Evolutionary conservation across 2,329 filamentous ascomycete species (phyloP).

Genomic region (Epichloe uncinata): DNA sequence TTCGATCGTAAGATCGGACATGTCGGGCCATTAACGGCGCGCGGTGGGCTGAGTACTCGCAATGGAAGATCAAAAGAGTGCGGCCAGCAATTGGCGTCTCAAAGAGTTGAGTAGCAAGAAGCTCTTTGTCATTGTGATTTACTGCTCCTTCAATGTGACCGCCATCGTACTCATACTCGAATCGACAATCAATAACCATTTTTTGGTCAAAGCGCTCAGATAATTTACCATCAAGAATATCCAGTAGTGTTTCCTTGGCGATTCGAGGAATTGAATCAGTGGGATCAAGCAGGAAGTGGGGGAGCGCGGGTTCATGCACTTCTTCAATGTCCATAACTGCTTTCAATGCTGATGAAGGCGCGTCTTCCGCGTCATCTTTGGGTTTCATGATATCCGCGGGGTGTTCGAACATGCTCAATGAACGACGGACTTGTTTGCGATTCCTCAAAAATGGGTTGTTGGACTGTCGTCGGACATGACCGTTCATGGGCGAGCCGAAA

Average conservation of each 20-base stretch:
- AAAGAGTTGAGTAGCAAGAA: constrained; percentile 69
- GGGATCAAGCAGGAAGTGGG: constrained; percentile 69
- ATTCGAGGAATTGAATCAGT: constrained; percentile 84
- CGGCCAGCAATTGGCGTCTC: constrained; percentile 49
- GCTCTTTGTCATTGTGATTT: constrained; percentile 95
- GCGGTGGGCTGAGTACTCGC: constrained; percentile 94
- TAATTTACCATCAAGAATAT: constrained; percentile 80
- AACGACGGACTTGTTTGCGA: constrained; percentile 80
- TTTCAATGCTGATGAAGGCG: constrained; percentile 38
- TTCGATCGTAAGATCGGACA: constrained; percentile 78
- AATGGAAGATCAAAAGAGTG: constrained; percentile 85
- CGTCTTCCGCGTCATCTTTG: constrained; percentile 46
- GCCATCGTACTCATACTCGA: constrained; percentile 96
- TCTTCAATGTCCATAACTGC: constrained; percentile 79
- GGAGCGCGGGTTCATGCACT: constrained; percentile 56
- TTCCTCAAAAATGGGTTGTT: constrained; percentile 64
- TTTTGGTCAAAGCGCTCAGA: constrained; percentile 63
- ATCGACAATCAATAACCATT: constrained; percentile 88
- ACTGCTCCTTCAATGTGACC: constrained; percentile 88
- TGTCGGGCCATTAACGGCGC: constrained; percentile 94
- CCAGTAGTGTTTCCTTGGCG: constrained; percentile 63
- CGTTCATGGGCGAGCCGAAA: constrained; percentile 62
- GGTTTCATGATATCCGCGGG: constrained; percentile 77
- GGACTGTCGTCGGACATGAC: constrained; percentile 57
- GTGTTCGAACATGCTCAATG: constrained; percentile 95